Evolutionary conservation across 192 early-diverging fungal species (phyloP), one percentile per base, ranked within the genome.

Genomic region (Hyaloraphidium curvatum): DNA sequence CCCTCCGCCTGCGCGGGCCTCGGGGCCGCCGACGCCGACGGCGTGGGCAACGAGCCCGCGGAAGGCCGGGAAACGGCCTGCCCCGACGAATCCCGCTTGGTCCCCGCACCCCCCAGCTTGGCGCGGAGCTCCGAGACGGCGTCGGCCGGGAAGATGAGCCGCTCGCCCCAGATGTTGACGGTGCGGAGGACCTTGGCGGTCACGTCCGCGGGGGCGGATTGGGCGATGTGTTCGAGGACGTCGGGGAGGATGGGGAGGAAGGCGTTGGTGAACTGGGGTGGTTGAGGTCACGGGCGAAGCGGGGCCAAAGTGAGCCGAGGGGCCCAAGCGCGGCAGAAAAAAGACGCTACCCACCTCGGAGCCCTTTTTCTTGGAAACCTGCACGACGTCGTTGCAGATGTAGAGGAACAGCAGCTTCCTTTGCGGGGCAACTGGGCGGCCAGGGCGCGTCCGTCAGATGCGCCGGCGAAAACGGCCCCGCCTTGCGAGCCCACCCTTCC

Each of bases 321-420:
- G 9, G 9, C 9, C 33, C 7, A 37, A 37, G 9, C 33, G 7
- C 33, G 9, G 7, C 33, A 37, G n/a, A 7, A 37, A 37, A 37
- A 37, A n/a, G n/a, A 7, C 9, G 33, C 33, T 5, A 48, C 43
- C 11, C 43, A 48, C 43, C 5, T 48, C 69, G 9, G 67, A 65
- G 21, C 54, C 55, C 51, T 66, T 67, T 27, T 62, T 58, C 43
- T 60, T 41, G 2, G 57, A 57, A 19, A 58, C 59, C 56, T 71
- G 69, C 2, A 71, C 58, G 27, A 71, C 63, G 52, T 71, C 69
- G 53, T 71, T 71, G 29, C 56, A 61, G 14, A 71, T 60, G 48
- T 71, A 60, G 30, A 71, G 29, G 40, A 65, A 62, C 19, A 53
- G 30, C 2, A 71, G 62, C 40, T 61, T 59, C 25, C 53, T 48